Evolutionary conservation across 106 monocot species (phyloP), one percentile per base, ranked within the genome.

Genomic region (Platanthera zijinensis): DNA sequence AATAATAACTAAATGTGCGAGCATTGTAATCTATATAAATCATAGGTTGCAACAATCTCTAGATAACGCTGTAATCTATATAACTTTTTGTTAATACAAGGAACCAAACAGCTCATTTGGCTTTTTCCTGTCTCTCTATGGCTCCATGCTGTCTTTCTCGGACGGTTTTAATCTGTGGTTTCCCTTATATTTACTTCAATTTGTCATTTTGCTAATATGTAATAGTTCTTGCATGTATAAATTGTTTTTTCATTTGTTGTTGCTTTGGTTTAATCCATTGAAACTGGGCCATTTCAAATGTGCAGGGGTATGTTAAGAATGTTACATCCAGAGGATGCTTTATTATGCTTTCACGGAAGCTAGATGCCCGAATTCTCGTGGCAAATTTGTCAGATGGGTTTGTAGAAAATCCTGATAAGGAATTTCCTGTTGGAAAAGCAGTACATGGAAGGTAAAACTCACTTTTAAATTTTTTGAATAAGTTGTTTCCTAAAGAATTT

Each of bases 291-390:
- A 54, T 50, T 76, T 56, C 69, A 46, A 54, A 74, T 79, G 21
- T 84, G 63, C 83, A 93, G 93, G 96, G 93, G 46, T 97, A 97
- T 84, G 87, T 97, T 17, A 97, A 93, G 76, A 86, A 82, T 83
- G 74, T 97, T 39, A 85, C 76, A 22, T 52, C 85, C 11, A 97
- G 93, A 89, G 96, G 96, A 78, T 97, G 96, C 77, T 97, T 97
- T 64, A 73, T 97, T 76, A 89, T 86, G 78, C 89, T 97, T 79
- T 97, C 96, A 51, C 87, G 87, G 79, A 78, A 53, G 46, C 56
- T 97, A 68, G 96, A 91, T 82, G 96, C 93, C 49, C 84, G 96
- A 83, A 86, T 91, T 48, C 85, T 89, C 51, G 48, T 93, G 19
- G 91, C 93, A 51, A 89, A 97, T 57, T 85, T 97, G 79, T 90